Percentiles rank a stretch among this genome's conserved stretches.
Conservation (phyloP, 495 filamentous ascomycete genomes). For the Parathielavia hyrcaniae region DNA sequence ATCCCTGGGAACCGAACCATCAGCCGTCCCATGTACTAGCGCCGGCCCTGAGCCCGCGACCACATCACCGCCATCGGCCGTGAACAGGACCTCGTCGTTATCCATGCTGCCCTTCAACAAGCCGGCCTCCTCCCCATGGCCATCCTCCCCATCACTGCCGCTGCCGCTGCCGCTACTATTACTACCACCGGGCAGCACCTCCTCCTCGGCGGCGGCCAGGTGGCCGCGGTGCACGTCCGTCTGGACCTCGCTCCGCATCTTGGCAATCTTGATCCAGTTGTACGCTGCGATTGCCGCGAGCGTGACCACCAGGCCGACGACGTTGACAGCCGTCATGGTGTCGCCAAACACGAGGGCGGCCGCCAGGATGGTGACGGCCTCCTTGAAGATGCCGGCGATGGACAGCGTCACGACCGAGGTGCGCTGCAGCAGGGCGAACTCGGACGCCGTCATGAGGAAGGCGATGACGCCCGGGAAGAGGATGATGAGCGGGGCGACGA, state of each 20-base stretch:
- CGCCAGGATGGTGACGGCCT: slow-evolving; percentile 91
- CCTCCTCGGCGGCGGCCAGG: slow-evolving; percentile 7
- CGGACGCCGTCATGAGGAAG: slow-evolving; percentile 92
- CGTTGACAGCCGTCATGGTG: slow-evolving; percentile 78
- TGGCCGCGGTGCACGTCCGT: slow-evolving; percentile 38
- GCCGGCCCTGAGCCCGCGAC: slow-evolving; percentile 14
- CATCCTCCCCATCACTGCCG: slow-evolving; percentile 21
- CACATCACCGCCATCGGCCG: slow-evolving; percentile 24
- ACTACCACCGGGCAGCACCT: slow-evolving; percentile 5
- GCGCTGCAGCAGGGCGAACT: slow-evolving; percentile 91
- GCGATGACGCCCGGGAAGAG: slow-evolving; percentile 88
- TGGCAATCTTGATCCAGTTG: slow-evolving; percentile 88
- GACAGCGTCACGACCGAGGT: slow-evolving; percentile 93
- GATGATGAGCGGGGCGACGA: slow-evolving; percentile 54
- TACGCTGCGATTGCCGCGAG: slow-evolving; percentile 80
- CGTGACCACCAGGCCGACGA: slow-evolving; percentile 81
- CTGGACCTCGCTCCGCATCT: slow-evolving; percentile 72
- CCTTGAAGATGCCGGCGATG: slow-evolving; percentile 98
- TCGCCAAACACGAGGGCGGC: slow-evolving; percentile 88
- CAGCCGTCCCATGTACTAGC: not conserved
- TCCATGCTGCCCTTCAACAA: slow-evolving; percentile 24
- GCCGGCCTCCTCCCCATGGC: slow-evolving; percentile 23
- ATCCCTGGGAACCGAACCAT: not conserved
- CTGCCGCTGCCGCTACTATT: slow-evolving; percentile 16
- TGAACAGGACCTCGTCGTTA: slow-evolving; percentile 20